Evolutionary conservation across 2,329 filamentous ascomycete genomes (phyloP).

Genomic region (Alternaria infectoria): DNA sequence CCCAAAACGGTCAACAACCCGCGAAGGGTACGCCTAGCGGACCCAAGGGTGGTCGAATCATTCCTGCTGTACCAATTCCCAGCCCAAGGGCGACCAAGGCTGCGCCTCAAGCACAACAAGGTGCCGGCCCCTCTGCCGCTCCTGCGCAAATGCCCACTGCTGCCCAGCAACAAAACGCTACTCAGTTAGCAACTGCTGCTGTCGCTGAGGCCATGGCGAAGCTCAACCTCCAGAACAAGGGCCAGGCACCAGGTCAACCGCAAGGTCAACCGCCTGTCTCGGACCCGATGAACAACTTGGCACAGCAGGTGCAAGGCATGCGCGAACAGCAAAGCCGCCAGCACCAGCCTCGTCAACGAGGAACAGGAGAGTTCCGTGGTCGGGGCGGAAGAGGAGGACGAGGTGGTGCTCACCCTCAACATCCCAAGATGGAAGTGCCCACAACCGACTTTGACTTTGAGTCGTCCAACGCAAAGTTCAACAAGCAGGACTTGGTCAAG

Average conservation of each 20-base stretch:
- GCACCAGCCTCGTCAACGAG: slow-evolving; percentile 55
- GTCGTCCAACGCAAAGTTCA: slow-evolving; percentile 84
- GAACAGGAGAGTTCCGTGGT: slow-evolving; percentile 49
- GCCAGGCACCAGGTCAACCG: slow-evolving; percentile 22
- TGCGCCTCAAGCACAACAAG: slow-evolving; percentile 46
- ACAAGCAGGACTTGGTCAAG: slow-evolving; percentile 85
- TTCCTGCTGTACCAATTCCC: slow-evolving; percentile 70
- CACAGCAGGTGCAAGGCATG: slow-evolving; percentile 79
- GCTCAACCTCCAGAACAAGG: slow-evolving; percentile 54
- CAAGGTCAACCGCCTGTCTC: slow-evolving; percentile 33
- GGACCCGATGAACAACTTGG: slow-evolving; percentile 70
- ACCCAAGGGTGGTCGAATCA: slow-evolving; percentile 60
- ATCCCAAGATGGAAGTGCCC: slow-evolving; percentile 82
- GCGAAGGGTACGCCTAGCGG: slow-evolving; percentile 50
- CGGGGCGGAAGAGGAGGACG: slow-evolving; percentile 57
- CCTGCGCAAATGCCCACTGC: slow-evolving; percentile 36
- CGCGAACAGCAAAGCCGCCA: slow-evolving; percentile 65
- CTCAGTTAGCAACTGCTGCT: slow-evolving; percentile 75
- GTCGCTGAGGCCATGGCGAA: slow-evolving; percentile 84
- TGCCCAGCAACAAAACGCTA: slow-evolving; percentile 64
- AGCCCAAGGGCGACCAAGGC: slow-evolving; percentile 48
- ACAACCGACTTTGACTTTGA: slow-evolving; percentile 93
- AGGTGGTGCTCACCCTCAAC: slow-evolving; percentile 45
- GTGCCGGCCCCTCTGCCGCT: slow-evolving; percentile 21
- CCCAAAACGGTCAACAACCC: slow-evolving; percentile 40